A percentile compares a stretch with the other conserved stretches of the same genome.
These are phyloP conservation scores for Aspergillus cavernicola DNA, from an alignment of 495 filamentous ascomycete species.

Conservation along the genomic window DNA sequence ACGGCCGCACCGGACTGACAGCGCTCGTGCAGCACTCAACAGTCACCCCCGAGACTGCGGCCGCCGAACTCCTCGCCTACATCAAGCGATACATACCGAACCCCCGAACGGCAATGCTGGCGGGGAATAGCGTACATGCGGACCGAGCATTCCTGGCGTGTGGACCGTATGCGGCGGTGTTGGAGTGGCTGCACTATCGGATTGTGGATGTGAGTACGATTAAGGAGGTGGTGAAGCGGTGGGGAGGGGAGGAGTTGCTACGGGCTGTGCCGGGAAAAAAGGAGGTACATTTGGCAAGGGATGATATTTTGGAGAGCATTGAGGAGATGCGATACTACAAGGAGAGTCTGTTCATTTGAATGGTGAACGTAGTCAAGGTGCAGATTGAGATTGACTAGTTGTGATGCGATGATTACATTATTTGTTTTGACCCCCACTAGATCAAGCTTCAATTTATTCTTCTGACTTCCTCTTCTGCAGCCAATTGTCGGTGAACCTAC, in stretches of 20 bases:
- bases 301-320: conserved; percentile 95
- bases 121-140: conserved; percentile 89
- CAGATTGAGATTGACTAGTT: too few species aligned
- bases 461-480: not conserved
- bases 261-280: conserved; percentile 64
- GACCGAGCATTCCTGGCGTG: conserved; percentile 79
- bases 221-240: conserved; percentile 83
- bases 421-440: conserved; percentile 2
- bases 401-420: conserved; percentile 6
- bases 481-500: conserved; percentile 16
- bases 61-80: conserved; percentile 70
- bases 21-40: conserved; percentile 69
- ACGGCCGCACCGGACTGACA: conserved; percentile 73
- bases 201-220: conserved; percentile 87
- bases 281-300: conserved; percentile 72
- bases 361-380: not conserved
- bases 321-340: conserved; percentile 82
- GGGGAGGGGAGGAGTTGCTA: conserved; percentile 63
- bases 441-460: conserved; percentile 1
- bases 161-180: conserved; percentile 65
- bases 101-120: conserved; percentile 63
- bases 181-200: conserved; percentile 79
- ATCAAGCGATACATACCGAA: conserved; percentile 66
- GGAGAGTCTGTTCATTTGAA: conserved; percentile 32
- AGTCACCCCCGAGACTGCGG: conserved; percentile 68